These are phyloP conservation scores for Podaxis sp. DNA, from an alignment of 768 basidiomycete species.

Conservation along the genomic window DNA sequence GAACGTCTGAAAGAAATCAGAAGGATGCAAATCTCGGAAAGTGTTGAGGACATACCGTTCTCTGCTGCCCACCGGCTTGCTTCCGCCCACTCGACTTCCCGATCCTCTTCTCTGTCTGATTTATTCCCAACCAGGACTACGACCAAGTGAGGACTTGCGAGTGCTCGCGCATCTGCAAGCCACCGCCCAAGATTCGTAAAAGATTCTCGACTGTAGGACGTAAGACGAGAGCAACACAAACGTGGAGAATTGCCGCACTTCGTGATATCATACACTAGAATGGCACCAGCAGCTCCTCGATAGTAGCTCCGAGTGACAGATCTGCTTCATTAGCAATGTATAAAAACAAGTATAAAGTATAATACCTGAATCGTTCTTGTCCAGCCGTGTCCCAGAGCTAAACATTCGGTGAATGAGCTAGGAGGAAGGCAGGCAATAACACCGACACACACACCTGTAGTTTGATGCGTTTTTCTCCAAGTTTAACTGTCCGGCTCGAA, in stretches of 20 bases:
- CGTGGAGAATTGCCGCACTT: constrained; percentile 45
- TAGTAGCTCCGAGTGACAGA: constrained; percentile 96
- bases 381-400: constrained; percentile 98
- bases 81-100: constrained; percentile 95
- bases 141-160: constrained; percentile 90
- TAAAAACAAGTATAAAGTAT: constrained; percentile 4
- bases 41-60: constrained; percentile 58
- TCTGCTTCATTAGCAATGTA: constrained; percentile 34
- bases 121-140: constrained; percentile 94
- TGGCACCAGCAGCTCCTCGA: constrained; percentile 88
- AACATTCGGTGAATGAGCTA: constrained; percentile 16
- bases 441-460: constrained; percentile 65
- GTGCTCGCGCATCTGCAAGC: constrained; percentile 90
- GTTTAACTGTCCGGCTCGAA: constrained; percentile 87
- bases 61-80: constrained; percentile 95
- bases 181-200: constrained; percentile 83
- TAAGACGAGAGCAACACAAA: constrained; percentile 16
- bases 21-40: constrained; percentile 3
- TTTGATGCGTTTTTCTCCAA: constrained; percentile 94
- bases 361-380: constrained; percentile 88
- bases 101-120: constrained; percentile 88
- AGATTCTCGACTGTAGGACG: constrained; percentile 68
- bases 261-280: constrained; percentile 93
- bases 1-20: constrained; percentile 57
- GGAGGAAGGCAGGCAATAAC: constrained; percentile 12